Conservation (phyloP, 2,329 filamentous ascomycete species). For the Diaporthe nobilis region DNA sequence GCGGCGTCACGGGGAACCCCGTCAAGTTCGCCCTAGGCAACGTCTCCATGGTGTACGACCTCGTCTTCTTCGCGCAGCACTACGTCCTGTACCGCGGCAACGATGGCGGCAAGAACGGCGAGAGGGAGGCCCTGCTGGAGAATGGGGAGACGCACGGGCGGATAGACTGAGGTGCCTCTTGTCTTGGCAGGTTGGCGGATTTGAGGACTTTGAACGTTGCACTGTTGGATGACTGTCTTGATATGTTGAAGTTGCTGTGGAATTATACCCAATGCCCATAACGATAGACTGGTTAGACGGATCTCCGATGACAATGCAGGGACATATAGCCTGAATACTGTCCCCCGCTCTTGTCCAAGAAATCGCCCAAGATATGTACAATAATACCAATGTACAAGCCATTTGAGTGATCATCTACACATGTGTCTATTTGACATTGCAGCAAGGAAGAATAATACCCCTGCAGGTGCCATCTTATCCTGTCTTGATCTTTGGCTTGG, state of each 20-base stretch:
- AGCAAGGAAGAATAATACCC: background rate
- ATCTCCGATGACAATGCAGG: background rate
- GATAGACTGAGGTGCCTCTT: slow-evolving; percentile 47
- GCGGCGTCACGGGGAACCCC: slow-evolving; percentile 90
- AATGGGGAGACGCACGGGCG: slow-evolving; percentile 49
- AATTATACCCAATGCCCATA: slow-evolving; percentile 8
- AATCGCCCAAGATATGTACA: background rate
- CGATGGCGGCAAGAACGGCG: slow-evolving; percentile 49
- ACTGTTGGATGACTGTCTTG: background rate
- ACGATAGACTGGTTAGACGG: slow-evolving; percentile 6
- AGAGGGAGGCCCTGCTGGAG: slow-evolving; percentile 56
- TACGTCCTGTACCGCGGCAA: slow-evolving; percentile 78
- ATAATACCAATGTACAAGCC: background rate
- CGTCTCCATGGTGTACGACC: slow-evolving; percentile 87
- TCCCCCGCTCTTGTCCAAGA: background rate
- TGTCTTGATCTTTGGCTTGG: slow-evolving; percentile 36
- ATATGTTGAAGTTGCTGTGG: background rate
- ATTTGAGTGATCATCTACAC: background rate
- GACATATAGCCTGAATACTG: background rate
- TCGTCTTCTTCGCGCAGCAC: slow-evolving; percentile 90
- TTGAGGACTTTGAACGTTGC: background rate
- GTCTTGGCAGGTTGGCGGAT: background rate
- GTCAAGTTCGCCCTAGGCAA: slow-evolving; percentile 91
- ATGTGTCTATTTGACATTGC: background rate
- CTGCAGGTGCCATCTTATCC: background rate